These are phyloP conservation scores for Pulveroboletus sp. DNA, from an alignment of 768 basidiomycete genomes.

Conservation along the genomic window DNA sequence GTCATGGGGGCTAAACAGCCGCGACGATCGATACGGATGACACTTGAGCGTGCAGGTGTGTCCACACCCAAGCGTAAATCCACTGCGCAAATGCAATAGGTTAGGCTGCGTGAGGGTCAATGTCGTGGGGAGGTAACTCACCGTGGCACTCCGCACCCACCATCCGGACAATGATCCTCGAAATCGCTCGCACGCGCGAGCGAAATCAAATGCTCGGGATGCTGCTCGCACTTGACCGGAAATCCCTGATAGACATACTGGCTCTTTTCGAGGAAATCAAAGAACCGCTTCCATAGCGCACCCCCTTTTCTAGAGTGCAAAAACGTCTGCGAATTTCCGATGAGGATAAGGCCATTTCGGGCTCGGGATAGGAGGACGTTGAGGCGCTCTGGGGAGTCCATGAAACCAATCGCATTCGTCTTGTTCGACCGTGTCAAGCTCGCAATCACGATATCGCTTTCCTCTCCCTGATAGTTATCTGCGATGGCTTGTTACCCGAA, in stretches of 20 bases:
- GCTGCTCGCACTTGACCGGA: constrained; percentile 55
- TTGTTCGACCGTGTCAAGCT: constrained; percentile 61
- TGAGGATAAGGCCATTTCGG: constrained; percentile 58
- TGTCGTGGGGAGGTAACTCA: constrained; percentile 25
- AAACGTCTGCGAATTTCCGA: constrained; percentile 67
- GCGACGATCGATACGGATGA: constrained; percentile 50
- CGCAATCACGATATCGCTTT: constrained; percentile 63
- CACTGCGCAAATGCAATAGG: constrained; percentile 4
- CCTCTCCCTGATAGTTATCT: constrained; percentile 81
- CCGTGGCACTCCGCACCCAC: constrained; percentile 62
- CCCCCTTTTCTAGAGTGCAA: constrained; percentile 17
- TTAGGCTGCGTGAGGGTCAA: background rate
- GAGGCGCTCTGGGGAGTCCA: constrained; percentile 64
- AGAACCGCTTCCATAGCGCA: constrained; percentile 12
- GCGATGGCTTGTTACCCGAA: background rate
- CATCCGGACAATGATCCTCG: constrained; percentile 52
- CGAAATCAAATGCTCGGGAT: constrained; percentile 39
- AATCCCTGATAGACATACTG: constrained; percentile 32
- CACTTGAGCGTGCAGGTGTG: constrained; percentile 62
- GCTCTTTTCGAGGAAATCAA: constrained; percentile 10
- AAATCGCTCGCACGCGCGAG: constrained; percentile 47
- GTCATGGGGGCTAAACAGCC: constrained; percentile 5
- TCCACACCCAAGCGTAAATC: constrained; percentile 11
- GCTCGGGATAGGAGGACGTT: constrained; percentile 72
- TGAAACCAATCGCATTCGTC: constrained; percentile 61